A percentile compares a stretch with the other conserved stretches of the same genome.
Conservation (phyloP, 306 rosid genomes). For the Sicyos edulis region DNA sequence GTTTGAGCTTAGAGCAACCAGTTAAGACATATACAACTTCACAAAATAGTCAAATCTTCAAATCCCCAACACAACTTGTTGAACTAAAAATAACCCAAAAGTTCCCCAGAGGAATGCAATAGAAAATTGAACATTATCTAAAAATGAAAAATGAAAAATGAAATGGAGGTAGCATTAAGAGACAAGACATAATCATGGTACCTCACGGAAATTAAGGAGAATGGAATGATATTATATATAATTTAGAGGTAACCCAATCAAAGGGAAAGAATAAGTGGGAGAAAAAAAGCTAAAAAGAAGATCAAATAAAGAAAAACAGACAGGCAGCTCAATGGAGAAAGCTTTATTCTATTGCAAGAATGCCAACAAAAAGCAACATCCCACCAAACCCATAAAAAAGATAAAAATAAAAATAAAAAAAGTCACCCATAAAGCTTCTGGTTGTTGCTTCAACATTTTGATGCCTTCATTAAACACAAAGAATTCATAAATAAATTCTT, state of each 20-base stretch:
- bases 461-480: background rate
- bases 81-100: background rate
- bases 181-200: conserved; percentile 12
- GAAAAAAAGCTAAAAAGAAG: background rate
- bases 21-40: too few relatives aligned
- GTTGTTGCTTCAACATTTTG: conserved; percentile 13
- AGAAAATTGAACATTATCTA: background rate
- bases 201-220: conserved; percentile 17
- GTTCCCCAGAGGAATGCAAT: background rate
- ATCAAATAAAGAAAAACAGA: background rate
- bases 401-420: too few relatives aligned
- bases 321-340: background rate
- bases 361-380: conserved; percentile 11
- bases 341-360: conserved; percentile 16
- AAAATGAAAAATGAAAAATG: too few relatives aligned
- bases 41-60: too few relatives aligned
- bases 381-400: background rate
- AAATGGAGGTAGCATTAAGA: background rate
- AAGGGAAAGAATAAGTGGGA: conserved; percentile 5
- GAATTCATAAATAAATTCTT: background rate
- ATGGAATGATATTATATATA: background rate
- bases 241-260: conserved; percentile 7
- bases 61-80: background rate
- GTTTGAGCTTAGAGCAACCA: background rate
- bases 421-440: background rate